These are phyloP conservation scores for Rosa persica DNA, from an alignment of 306 rosid genomes.

Conservation along the genomic window DNA sequence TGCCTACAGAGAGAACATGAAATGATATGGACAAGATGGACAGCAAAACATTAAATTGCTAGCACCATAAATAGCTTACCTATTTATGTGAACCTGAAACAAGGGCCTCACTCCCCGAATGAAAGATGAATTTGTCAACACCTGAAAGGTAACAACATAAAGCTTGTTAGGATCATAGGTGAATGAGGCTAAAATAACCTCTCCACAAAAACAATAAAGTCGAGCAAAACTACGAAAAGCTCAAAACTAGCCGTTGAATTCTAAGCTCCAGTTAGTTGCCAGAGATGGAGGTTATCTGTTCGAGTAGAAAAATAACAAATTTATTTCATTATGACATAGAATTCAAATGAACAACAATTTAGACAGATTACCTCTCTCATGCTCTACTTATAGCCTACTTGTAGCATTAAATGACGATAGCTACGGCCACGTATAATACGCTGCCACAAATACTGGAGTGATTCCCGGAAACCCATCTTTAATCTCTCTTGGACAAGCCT, in stretches of 20 bases:
- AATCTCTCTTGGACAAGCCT: constrained; percentile 90
- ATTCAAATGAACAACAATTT: background rate
- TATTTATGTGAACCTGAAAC: constrained; percentile 10
- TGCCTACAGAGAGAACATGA: constrained; percentile 2
- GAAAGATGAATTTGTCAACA: constrained; percentile 11
- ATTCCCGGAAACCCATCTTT: constrained; percentile 48
- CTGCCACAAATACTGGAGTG: constrained; percentile 69
- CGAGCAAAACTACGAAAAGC: background rate
- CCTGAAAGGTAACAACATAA: constrained; percentile 18
- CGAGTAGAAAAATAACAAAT: background rate
- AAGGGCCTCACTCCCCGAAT: constrained; percentile 10
- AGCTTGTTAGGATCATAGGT: background rate
- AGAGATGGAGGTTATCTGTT: constrained; percentile 1
- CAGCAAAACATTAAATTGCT: background rate
- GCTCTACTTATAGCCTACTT: constrained; percentile 68
- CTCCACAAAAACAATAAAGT: background rate
- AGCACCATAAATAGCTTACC: constrained; percentile 14
- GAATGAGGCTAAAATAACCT: background rate
- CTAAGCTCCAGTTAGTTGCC: background rate
- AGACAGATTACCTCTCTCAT: constrained; percentile 37
- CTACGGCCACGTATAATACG: constrained; percentile 76
- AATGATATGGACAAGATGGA: background rate
- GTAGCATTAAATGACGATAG: constrained; percentile 92
- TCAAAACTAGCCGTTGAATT: background rate
- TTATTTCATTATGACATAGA: background rate